phyloP scores from a whole-genome alignment of 371 early-diverging fungal species.

The Mortierella sp. region DNA sequence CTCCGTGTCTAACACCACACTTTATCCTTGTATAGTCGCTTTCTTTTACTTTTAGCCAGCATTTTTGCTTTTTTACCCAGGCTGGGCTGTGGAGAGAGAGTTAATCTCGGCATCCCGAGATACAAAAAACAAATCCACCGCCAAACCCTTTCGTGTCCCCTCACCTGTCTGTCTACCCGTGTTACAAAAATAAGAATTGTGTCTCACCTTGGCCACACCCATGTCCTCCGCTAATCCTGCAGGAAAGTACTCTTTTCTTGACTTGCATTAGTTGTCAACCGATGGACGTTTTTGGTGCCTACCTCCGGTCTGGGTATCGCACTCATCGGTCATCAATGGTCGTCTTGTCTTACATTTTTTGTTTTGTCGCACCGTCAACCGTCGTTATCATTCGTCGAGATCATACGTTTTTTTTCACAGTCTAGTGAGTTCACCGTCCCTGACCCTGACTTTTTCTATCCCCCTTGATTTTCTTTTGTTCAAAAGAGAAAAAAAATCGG shows the following conservation, averaged over 20 bases:
- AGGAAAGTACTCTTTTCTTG: too few species aligned
- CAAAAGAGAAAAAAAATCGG: too few species aligned
- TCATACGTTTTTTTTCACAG: background rate
- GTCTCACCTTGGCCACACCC: background rate
- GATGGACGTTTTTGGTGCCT: too few species aligned
- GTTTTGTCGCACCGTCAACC: background rate
- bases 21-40: background rate
- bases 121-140: background rate
- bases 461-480: background rate
- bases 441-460: background rate
- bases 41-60: background rate
- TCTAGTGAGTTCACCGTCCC: background rate
- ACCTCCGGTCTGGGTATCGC: too few species aligned
- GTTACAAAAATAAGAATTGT: background rate
- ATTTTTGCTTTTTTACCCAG: background rate
- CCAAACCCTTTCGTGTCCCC: background rate
- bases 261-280: too few species aligned
- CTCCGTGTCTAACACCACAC: background rate
- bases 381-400: background rate
- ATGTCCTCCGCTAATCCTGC: background rate
- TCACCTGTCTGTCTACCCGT: background rate
- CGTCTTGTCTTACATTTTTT: too few species aligned
- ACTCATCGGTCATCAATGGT: too few species aligned
- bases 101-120: constrained; percentile 5
- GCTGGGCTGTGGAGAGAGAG: background rate